A percentile compares a stretch with the other conserved stretches of the same genome.
Conservation (phyloP, 176 grass and related monocot genomes). For the Oryza meyeriana region DNA sequence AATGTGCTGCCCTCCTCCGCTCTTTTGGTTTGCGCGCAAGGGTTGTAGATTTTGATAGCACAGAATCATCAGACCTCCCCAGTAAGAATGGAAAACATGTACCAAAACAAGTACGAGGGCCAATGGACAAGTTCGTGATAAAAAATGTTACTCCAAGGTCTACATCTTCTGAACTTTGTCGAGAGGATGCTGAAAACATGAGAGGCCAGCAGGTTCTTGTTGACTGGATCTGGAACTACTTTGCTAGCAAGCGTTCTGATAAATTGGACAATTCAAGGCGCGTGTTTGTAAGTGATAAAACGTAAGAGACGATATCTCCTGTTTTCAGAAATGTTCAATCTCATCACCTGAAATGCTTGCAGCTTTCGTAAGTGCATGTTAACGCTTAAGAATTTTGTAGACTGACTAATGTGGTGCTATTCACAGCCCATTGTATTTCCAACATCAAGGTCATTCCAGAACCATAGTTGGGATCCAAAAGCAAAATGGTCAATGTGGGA, state of each 20-base stretch:
- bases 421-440: conserved; percentile 82
- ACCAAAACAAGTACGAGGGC: conserved; percentile 40
- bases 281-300: conserved; percentile 69
- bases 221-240: conserved; percentile 96
- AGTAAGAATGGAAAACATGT: conserved; percentile 34
- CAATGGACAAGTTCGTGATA: conserved; percentile 79
- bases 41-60: conserved; percentile 94
- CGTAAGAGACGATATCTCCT: conserved; percentile 43
- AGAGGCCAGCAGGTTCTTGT: conserved; percentile 70
- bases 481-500: conserved; percentile 50
- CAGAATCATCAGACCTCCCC: conserved; percentile 39
- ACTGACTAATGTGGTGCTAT: conserved; percentile 9
- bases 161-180: conserved; percentile 31
- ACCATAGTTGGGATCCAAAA: conserved; percentile 97
- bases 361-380: background rate
- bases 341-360: conserved; percentile 4
- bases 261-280: conserved; percentile 33
- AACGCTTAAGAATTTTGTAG: background rate
- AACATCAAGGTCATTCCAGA: conserved; percentile 94
- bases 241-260: conserved; percentile 39
- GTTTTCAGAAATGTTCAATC: conserved; percentile 17
- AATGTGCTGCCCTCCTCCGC: conserved; percentile 74
- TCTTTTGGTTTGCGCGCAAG: conserved; percentile 82
- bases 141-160: conserved; percentile 21
- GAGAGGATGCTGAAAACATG: conserved; percentile 37